phyloP scores from a whole-genome alignment of 139 green algal genomes.

The Coccomyxa sp. region DNA sequence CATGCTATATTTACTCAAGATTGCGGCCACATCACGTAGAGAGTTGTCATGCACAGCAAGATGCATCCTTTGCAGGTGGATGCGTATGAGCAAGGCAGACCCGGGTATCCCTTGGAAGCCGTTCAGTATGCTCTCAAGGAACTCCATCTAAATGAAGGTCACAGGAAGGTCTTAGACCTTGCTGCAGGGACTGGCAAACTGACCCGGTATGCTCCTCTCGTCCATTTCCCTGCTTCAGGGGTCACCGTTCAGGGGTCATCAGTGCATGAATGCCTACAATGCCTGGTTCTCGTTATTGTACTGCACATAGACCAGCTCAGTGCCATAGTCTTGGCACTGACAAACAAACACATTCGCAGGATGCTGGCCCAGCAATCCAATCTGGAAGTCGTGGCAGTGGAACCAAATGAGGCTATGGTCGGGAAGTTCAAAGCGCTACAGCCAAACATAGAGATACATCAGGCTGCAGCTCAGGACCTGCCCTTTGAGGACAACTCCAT shows the following conservation, averaged over 20 bases:
- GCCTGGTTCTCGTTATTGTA: no score
- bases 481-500: neutral
- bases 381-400: neutral
- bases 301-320: no score
- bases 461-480: neutral
- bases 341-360: no score
- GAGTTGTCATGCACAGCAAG: no score
- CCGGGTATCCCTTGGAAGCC: neutral
- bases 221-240: no score
- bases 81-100: neutral
- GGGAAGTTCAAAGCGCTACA: neutral
- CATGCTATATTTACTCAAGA: no score
- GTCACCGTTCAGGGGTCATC: no score
- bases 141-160: neutral
- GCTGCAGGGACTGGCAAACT: slow-evolving; percentile 8
- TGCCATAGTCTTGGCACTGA: no score
- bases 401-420: neutral
- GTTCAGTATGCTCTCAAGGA: neutral
- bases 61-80: neutral
- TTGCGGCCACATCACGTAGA: no score
- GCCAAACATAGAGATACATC: neutral
- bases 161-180: slow-evolving; percentile 6
- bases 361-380: neutral
- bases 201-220: neutral
- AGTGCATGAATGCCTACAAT: no score